phyloP scores from a whole-genome alignment of 1,284 basidiomycete genomes.

The Pyrrhoderma lamaoense region DNA sequence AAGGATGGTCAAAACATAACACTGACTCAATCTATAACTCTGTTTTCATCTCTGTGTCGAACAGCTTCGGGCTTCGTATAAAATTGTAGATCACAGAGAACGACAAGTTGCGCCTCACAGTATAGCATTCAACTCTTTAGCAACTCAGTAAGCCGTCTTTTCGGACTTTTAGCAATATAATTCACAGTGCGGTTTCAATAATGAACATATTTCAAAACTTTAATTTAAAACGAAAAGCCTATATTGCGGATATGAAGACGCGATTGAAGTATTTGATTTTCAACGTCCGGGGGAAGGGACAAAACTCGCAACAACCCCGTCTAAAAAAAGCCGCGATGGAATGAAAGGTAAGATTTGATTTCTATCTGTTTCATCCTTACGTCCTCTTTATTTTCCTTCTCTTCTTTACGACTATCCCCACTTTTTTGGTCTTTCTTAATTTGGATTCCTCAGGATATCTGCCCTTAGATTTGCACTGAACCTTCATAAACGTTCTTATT shows the following conservation, averaged over 20 bases:
- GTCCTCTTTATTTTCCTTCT: too few relatives aligned
- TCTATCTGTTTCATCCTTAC: constrained; percentile 7
- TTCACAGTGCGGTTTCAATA: too few relatives aligned
- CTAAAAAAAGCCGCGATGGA: constrained; percentile 74
- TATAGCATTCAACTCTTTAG: constrained; percentile 67
- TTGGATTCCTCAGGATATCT: too few relatives aligned
- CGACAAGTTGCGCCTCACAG: constrained; percentile 80
- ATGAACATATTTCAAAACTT: too few relatives aligned
- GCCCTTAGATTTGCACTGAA: too few relatives aligned
- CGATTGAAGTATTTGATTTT: constrained; percentile 85
- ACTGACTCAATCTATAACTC: too few relatives aligned
- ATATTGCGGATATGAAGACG: constrained; percentile 85
- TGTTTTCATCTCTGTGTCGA: background rate
- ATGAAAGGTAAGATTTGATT: constrained; percentile 59
- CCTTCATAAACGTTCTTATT: too few relatives aligned
- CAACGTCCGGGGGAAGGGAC: constrained; percentile 64
- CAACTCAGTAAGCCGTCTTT: constrained; percentile 62
- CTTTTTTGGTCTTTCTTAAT: too few relatives aligned
- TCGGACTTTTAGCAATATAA: too few relatives aligned
- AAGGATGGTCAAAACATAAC: too few relatives aligned
- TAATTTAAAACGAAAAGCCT: constrained; percentile 41
- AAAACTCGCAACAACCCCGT: constrained; percentile 67
- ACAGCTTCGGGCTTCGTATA: constrained; percentile 84
- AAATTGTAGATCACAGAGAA: constrained; percentile 86
- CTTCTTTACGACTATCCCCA: too few relatives aligned